Conservation (phyloP, 306 rosid genomes). For the Sicyos baderoa region DNA sequence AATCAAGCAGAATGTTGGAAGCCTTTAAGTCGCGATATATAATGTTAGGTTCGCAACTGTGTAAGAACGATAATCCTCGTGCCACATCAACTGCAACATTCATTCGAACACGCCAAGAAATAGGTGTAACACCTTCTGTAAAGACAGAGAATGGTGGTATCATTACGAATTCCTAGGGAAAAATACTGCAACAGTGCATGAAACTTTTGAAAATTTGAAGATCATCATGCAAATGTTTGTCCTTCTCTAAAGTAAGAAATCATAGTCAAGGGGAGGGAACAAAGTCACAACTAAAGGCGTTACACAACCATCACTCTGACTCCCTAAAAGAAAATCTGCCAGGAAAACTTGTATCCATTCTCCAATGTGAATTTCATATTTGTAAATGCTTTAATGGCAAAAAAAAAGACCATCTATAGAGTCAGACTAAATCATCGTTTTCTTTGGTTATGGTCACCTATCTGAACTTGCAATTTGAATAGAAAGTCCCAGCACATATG, state of each 20-base stretch:
- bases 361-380: neutral
- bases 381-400: neutral
- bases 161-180: constrained; percentile 2
- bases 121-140: constrained; percentile 79
- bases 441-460: neutral
- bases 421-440: neutral
- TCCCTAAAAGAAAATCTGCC: neutral
- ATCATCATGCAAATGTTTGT: neutral
- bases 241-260: neutral
- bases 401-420: neutral
- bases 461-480: neutral
- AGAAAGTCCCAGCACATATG: too few species aligned
- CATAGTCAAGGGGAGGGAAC: neutral
- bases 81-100: constrained; percentile 67
- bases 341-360: neutral
- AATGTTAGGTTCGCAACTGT: constrained; percentile 59
- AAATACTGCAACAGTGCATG: neutral
- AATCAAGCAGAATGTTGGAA: constrained; percentile 80
- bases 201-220: neutral
- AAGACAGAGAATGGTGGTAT: constrained; percentile 14
- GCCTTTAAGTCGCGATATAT: constrained; percentile 92
- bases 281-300: neutral
- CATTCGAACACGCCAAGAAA: constrained; percentile 63
- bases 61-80: constrained; percentile 67
- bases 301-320: neutral